These are phyloP conservation scores for Zygotorulaspora mrakii DNA, from an alignment of 1,139 yeast genomes.

Conservation along the genomic window DNA sequence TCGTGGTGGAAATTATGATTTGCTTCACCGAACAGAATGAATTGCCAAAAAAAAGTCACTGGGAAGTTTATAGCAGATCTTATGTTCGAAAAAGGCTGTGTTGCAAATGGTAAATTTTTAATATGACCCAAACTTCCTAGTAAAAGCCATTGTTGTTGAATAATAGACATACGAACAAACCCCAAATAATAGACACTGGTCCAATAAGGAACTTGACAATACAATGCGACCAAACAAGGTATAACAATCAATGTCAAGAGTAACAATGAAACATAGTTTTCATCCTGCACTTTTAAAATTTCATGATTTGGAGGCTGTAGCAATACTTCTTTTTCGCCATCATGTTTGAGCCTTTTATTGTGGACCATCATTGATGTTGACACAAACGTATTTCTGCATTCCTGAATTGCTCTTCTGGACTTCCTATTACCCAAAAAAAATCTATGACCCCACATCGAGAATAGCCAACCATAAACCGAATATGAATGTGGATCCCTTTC, in stretches of 20 bases:
- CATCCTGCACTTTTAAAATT: slow-evolving; percentile 59
- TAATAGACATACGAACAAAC: slow-evolving; percentile 49
- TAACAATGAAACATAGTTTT: slow-evolving; percentile 45
- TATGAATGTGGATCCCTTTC: slow-evolving; percentile 62
- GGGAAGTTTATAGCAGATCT: slow-evolving; percentile 49
- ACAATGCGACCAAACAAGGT: slow-evolving; percentile 47
- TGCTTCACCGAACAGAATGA: slow-evolving; percentile 64
- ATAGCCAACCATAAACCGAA: slow-evolving; percentile 34
- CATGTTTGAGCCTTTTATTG: slow-evolving; percentile 30
- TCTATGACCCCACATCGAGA: slow-evolving; percentile 31
- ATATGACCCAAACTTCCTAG: slow-evolving; percentile 62
- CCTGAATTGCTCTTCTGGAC: slow-evolving; percentile 53
- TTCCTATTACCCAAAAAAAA: slow-evolving; percentile 28
- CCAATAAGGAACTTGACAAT: slow-evolving; percentile 45
- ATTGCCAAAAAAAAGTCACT: slow-evolving; percentile 42
- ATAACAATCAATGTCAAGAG: slow-evolving; percentile 46
- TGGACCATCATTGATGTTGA: slow-evolving; percentile 45
- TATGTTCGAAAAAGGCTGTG: slow-evolving; percentile 60
- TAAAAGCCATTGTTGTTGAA: slow-evolving; percentile 56
- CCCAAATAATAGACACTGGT: slow-evolving; percentile 65
- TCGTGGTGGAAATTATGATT: slow-evolving; percentile 71
- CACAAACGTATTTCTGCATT: slow-evolving; percentile 57
- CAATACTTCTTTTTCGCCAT: slow-evolving; percentile 28
- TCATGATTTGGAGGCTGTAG: slow-evolving; percentile 38
- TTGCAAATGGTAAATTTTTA: slow-evolving; percentile 23